phyloP scores from a whole-genome alignment of 805 yeast species.

The Lachancea dasiensis region DNA sequence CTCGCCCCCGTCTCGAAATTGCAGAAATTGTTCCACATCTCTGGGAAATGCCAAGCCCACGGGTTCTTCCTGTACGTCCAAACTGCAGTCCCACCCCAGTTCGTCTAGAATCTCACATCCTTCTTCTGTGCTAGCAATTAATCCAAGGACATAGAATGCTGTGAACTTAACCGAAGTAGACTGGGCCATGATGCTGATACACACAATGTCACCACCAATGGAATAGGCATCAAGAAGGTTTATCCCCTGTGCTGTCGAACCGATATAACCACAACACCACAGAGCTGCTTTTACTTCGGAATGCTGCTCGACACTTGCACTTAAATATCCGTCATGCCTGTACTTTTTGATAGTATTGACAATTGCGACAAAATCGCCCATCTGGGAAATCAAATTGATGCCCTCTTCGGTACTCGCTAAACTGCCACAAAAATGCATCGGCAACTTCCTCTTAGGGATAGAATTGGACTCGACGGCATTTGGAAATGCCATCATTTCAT shows the following conservation, averaged over 20 bases:
- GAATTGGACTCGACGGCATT: not conserved
- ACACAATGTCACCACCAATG: slow-evolving; percentile 47
- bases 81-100: slow-evolving; percentile 59
- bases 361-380: slow-evolving; percentile 41
- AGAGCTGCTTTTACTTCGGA: slow-evolving; percentile 61
- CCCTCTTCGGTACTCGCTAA: slow-evolving; percentile 81
- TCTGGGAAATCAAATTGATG: slow-evolving; percentile 48
- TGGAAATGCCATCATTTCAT: slow-evolving; percentile 11
- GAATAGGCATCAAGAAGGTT: slow-evolving; percentile 48
- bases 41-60: slow-evolving; percentile 39
- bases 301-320: slow-evolving; percentile 31
- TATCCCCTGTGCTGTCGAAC: slow-evolving; percentile 66
- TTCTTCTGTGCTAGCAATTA: slow-evolving; percentile 62
- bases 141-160: slow-evolving; percentile 72
- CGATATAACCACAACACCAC: slow-evolving; percentile 86
- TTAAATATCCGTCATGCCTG: slow-evolving; percentile 14
- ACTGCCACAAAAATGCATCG: slow-evolving; percentile 73
- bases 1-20: slow-evolving; percentile 10
- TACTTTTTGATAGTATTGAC: slow-evolving; percentile 33
- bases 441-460: slow-evolving; percentile 29
- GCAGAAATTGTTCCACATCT: slow-evolving; percentile 30
- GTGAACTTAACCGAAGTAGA: slow-evolving; percentile 66
- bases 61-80: slow-evolving; percentile 39
- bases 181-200: slow-evolving; percentile 40
- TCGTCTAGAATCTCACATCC: slow-evolving; percentile 86